Evolutionary conservation across 129 eudicot species (phyloP), one percentile per base, ranked within the genome.

Genomic region (Centella asiatica): DNA sequence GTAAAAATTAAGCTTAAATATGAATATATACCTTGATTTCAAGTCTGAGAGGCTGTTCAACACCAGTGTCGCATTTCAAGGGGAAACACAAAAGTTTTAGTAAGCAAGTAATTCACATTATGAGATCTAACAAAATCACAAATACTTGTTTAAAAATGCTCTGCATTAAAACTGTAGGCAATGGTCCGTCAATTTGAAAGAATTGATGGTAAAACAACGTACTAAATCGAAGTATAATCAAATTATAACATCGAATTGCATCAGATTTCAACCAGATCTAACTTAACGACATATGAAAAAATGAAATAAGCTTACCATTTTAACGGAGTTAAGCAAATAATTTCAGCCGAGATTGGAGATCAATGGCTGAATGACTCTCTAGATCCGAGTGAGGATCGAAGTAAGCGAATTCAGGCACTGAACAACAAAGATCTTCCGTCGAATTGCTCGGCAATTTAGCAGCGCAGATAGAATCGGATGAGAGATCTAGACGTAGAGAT

Each of bases 21-120:
- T 1, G 2, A 26, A 13, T 10, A 22, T 44, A 22, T 81, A 81
- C 87, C 87, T 81, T 81, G 64, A 81, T 81, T 44, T 77, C 82
- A 20, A 81, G 70, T 66, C 83, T 72, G 46, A 73, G 87, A 61
- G 87, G 87, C 87, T 81, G 79, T 70, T 22, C n/a, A 64, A 33
- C 57, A 40, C 49, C 55, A 65, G 44, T 34, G 39, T 27, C 53
- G 42, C 1, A 68, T 58, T 42, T 31, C 37, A 56, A 46, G 45
- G 20, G 44, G 63, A 27, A 49, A 49, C 1, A 57, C 48, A 57
- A 48, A 69, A 49, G 26, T 4, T 2, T 29, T n/a, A 65, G 55
- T 68, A 17, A 72, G 59, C 32, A 48, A 53, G 10, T 4, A 15
- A 22, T 17, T 55, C 5, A 55, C 1, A 55, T 4, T 0, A 28